Conservation (phyloP, 2,329 filamentous ascomycete species). For the Westerdykella sp. region DNA sequence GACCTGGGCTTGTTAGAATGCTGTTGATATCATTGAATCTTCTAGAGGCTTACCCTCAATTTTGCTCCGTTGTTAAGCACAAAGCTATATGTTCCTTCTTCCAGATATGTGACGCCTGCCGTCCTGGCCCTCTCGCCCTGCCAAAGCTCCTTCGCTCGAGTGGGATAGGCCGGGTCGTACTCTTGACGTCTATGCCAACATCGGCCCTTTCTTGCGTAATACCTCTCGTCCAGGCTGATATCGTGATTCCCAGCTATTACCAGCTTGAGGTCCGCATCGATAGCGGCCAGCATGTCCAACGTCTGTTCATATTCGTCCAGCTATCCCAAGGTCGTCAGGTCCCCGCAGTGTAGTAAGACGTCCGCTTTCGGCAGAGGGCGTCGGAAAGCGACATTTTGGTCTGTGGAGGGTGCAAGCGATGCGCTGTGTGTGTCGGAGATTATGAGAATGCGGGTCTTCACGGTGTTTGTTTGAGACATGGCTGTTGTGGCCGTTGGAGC, state of each 20-base stretch:
- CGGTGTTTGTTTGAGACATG: not conserved
- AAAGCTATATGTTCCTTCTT: conserved; percentile 48
- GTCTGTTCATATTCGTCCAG: conserved; percentile 44
- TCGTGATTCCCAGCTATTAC: conserved; percentile 61
- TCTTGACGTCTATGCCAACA: conserved; percentile 21
- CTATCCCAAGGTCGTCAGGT: conserved; percentile 50
- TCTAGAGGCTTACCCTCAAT: conserved; percentile 35
- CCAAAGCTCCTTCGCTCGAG: conserved; percentile 42
- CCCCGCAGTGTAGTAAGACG: conserved; percentile 54
- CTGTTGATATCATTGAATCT: not conserved
- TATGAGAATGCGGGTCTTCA: conserved; percentile 40
- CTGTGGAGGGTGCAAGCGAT: conserved; percentile 7
- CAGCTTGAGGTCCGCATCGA: conserved; percentile 53
- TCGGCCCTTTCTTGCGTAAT: conserved; percentile 35
- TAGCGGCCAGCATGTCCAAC: conserved; percentile 42
- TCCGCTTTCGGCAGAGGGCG: conserved; percentile 46
- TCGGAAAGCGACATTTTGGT: conserved; percentile 15
- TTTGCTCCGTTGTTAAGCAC: conserved; percentile 44
- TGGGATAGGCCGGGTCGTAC: conserved; percentile 13
- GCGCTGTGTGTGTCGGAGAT: conserved; percentile 41
- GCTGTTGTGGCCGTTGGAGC: no score
- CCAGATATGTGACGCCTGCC: conserved; percentile 50
- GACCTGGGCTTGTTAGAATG: conserved; percentile 26
- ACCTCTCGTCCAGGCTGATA: conserved; percentile 49
- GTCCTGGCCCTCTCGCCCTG: conserved; percentile 38